A percentile compares a stretch with the other conserved stretches of the same genome.
These are phyloP conservation scores for Penicillium parvum DNA, from an alignment of 495 filamentous ascomycete genomes.

Conservation along the genomic window DNA sequence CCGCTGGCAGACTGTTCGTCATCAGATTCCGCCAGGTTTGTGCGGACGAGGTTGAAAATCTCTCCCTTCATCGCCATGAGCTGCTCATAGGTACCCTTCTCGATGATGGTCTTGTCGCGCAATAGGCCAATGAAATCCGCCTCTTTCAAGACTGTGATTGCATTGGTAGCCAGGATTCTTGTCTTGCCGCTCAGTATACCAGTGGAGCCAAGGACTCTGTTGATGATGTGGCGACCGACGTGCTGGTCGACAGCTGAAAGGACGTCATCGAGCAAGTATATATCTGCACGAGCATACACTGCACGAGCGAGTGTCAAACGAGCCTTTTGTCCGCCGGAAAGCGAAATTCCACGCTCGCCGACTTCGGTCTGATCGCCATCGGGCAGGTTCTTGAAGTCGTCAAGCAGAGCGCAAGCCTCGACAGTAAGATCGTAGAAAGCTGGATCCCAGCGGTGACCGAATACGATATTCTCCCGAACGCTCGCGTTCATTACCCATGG, in stretches of 20 bases:
- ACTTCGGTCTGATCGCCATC: slow-evolving; percentile 97
- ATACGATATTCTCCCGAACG: slow-evolving; percentile 94
- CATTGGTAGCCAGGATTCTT: slow-evolving; percentile 91
- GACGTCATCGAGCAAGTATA: slow-evolving; percentile 92
- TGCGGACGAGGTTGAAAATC: slow-evolving; percentile 79
- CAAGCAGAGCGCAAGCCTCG: slow-evolving; percentile 84
- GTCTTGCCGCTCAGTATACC: slow-evolving; percentile 85
- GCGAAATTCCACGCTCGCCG: slow-evolving; percentile 92
- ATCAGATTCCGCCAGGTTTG: slow-evolving; percentile 61
- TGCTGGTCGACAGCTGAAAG: slow-evolving; percentile 97
- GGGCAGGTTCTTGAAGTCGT: slow-evolving; percentile 89
- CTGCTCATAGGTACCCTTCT: slow-evolving; percentile 85
- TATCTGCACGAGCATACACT: slow-evolving; percentile 95
- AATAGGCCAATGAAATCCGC: slow-evolving; percentile 81
- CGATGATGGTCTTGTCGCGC: slow-evolving; percentile 75
- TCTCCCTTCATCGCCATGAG: slow-evolving; percentile 91
- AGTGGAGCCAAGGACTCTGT: slow-evolving; percentile 81
- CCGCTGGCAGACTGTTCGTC: slow-evolving; percentile 55
- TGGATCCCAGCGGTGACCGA: slow-evolving; percentile 93
- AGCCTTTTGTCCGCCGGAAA: slow-evolving; percentile 96
- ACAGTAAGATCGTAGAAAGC: slow-evolving; percentile 92
- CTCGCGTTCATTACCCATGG: slow-evolving; percentile 98
- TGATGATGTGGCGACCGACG: slow-evolving; percentile 90
- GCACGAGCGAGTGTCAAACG: slow-evolving; percentile 91
- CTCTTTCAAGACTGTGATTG: slow-evolving; percentile 86